Base-by-base conservation (phyloP, 306 rosid species). In the Prinsepia uniflora region DNA sequence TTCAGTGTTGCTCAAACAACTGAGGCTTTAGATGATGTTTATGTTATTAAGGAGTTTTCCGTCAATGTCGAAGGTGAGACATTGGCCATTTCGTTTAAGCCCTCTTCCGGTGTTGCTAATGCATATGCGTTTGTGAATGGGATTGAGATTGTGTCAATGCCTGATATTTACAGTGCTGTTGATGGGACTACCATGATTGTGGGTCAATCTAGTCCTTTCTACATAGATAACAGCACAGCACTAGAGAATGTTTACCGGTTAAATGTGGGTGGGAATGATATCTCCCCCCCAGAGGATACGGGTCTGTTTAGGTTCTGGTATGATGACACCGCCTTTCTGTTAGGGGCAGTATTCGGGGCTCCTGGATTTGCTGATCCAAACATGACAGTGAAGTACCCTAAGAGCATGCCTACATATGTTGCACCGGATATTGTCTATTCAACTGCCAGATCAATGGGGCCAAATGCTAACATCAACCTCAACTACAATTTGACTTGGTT, bases 391-490 rank as follows among this genome's bases (percentile, higher is more conserved):
- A 48, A 14, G 17, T 89, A 87, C 70, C 86, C 90, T 11, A 44
- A 59, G 0, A 47, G 2, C 1, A 83, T 79, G 4, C 97, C 90
- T 6, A 68, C 56, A 43, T 91, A 81, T 81, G 65, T 87, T 72
- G 99, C 97, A 30, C 99, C 97, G 0, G 8, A 4, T 1, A 75
- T 87, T 82, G 91, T 94, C 53, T 94, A 94, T 72, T 18, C 59
- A 13, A 91, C 99, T 10, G 85, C 96, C 49, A 89, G 99, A 85
- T 65, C 97, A 7, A 94, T 94, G 97, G 99, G 97, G 19, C 96
- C 97, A 1, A 7, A 76, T 55, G 0, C 11, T 11, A 0, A 41
- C 4, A 71, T 91, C 92, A 94, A 82, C 48, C 15, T 18, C 48
- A 87, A 86, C 64, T 94, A 79, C 89, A 94, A 94, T 70, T 70